Evolutionary conservation across 2,329 filamentous ascomycete species (phyloP), one percentile per base, ranked within the genome.

Genomic region (Aureobasidium lini): DNA sequence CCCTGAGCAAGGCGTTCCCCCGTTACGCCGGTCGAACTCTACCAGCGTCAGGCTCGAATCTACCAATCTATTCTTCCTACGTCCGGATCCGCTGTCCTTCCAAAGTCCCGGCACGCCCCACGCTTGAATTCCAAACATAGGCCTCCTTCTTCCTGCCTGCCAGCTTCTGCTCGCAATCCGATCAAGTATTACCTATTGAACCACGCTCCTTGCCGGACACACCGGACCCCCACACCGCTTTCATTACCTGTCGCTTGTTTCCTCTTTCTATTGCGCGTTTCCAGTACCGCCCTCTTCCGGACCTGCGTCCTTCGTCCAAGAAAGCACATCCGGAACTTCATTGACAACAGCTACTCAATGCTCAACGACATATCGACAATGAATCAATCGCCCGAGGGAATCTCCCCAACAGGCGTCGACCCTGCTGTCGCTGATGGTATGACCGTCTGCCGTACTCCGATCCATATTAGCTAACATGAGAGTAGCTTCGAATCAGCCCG

Each of bases 11-110:
- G 54, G 42, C 43, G 43, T 57, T 48, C 42, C 15, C 54, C 54
- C 54, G 54, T 57, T 57, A 48, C 54, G 54, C 54, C 54, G 54
- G 42, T 23, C 54, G 18, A 57, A 57, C 54, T 57, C 54, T 57
- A 57, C 42, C 42, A 34, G 42, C 32, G 43, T 57, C 54, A 40
- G 54, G 54, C 52, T 46, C 52, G 42, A 57, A 57, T 57, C 52
- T 57, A 57, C 54, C 54, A 57, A 39, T 48, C 54, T 57, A 48
- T 57, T 48, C 54, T 18, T 47, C 23, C 54, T 57, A 40, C 23
- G 32, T 18, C 42, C 54, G 54, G 43, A 48, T 57, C 54, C 31
- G 54, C 54, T 47, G 32, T 37, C 29, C 34, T 40, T 40, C 43
- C 34, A 34, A 48, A 43, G 43, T 48, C 43, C 54, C 43, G 52